These are phyloP conservation scores for Pichia cephalocereana DNA, from an alignment of 805 yeast species.

Conservation along the genomic window DNA sequence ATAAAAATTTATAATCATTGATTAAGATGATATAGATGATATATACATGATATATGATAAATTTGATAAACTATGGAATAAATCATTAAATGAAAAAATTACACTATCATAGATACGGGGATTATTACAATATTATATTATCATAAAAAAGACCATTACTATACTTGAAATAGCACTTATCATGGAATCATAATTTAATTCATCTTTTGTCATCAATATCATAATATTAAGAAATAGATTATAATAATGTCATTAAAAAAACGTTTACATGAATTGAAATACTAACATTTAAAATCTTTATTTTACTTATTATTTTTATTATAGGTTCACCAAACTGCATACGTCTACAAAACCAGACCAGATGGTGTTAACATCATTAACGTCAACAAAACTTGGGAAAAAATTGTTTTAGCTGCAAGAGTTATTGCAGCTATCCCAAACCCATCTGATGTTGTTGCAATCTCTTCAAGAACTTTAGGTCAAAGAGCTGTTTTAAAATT, in stretches of 20 bases:
- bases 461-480: constrained; percentile 98
- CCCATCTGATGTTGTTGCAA: constrained; percentile 97
- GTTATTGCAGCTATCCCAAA: constrained; percentile 99
- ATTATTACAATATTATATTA: no score
- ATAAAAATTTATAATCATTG: not conserved
- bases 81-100: no score
- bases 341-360: constrained; percentile 97
- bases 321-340: constrained; percentile 92
- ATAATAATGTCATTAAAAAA: no score
- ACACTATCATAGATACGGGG: no score
- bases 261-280: not conserved
- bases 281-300: constrained; percentile 5
- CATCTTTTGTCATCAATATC: no score
- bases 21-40: no score
- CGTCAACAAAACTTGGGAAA: constrained; percentile 99
- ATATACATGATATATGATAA: no score
- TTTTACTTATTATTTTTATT: constrained; percentile 11
- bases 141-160: not conserved
- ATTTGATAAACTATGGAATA: no score
- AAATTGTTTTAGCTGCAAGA: constrained; percentile 98
- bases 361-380: constrained; percentile 99
- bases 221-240: no score
- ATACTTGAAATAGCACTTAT: not conserved
- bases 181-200: not conserved
- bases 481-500: constrained; percentile 99